A percentile compares a stretch with the other conserved stretches of the same genome.
Evolutionary conservation across 345 rosid genomes (phyloP).

Genomic region (Rhodamnia argentea): DNA sequence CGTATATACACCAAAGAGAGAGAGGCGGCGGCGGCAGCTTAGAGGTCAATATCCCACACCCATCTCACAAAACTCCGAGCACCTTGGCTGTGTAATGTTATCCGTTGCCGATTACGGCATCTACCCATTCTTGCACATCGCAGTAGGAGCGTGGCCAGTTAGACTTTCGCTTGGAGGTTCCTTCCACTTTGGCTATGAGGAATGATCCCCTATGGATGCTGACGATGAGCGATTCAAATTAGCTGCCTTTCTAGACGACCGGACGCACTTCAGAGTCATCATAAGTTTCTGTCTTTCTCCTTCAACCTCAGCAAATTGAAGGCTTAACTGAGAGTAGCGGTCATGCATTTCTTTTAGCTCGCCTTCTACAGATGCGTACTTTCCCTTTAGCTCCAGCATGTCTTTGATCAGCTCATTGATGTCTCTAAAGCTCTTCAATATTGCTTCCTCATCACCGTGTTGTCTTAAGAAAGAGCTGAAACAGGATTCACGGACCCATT

Average conservation of each 20-base stretch:
- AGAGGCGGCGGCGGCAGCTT: neutral
- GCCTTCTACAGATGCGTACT: slow-evolving; percentile 51
- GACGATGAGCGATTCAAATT: slow-evolving; percentile 35
- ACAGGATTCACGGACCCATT: neutral
- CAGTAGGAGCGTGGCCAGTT: neutral
- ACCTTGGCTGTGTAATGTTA: neutral
- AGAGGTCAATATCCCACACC: neutral
- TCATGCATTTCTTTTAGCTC: slow-evolving; percentile 94
- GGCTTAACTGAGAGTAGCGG: slow-evolving; percentile 90
- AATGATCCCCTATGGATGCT: slow-evolving; percentile 35
- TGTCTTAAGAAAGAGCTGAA: slow-evolving; percentile 83
- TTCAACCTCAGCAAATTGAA: slow-evolving; percentile 95
- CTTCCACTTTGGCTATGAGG: neutral
- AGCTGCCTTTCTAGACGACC: slow-evolving; percentile 50
- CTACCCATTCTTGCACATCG: neutral
- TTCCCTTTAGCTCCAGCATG: slow-evolving; percentile 70
- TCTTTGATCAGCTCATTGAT: slow-evolving; percentile 80
- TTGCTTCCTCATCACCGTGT: slow-evolving; percentile 69
- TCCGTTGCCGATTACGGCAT: neutral
- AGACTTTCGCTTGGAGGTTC: neutral
- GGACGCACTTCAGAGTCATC: slow-evolving; percentile 89
- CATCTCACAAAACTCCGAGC: neutral
- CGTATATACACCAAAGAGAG: neutral
- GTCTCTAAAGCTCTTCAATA: slow-evolving; percentile 89
- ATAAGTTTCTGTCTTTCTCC: slow-evolving; percentile 96